Conservation (phyloP, 140 eudicot genomes). For the Ambrosia hybrid region DNA sequence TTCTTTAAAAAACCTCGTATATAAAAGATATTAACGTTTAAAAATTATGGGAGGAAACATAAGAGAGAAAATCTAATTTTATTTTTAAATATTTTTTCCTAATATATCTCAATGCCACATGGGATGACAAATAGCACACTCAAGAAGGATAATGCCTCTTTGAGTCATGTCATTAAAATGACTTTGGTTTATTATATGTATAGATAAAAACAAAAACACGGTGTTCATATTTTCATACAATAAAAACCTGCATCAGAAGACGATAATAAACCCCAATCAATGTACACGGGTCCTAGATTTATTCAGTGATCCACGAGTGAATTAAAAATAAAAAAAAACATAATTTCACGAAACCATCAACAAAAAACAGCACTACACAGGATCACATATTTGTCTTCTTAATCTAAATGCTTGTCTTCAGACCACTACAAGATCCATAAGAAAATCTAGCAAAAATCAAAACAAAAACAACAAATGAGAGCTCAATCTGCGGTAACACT, state of each 20-base stretch:
- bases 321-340: background rate
- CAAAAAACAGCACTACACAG: conserved; percentile 11
- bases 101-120: too few relatives aligned
- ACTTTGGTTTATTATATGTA: too few relatives aligned
- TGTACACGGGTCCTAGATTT: background rate
- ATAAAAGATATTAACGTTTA: too few relatives aligned
- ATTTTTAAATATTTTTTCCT: too few relatives aligned
- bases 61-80: too few relatives aligned
- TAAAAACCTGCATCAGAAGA: background rate
- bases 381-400: conserved; percentile 14
- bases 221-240: background rate
- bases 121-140: too few relatives aligned
- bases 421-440: conserved; percentile 4
- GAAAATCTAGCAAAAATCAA: conserved; percentile 10
- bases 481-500: background rate
- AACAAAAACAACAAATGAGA: background rate
- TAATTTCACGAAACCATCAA: conserved; percentile 4
- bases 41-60: too few relatives aligned
- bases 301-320: conserved; percentile 7
- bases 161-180: too few relatives aligned
- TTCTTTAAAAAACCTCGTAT: too few relatives aligned
- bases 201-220: background rate
- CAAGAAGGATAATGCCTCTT: too few relatives aligned
- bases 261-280: conserved; percentile 3
- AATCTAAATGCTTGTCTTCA: conserved; percentile 16